A percentile compares a stretch with the other conserved stretches of the same genome.
Conservation (phyloP, 139 green algal genomes). For the Eudorina sp. region DNA sequence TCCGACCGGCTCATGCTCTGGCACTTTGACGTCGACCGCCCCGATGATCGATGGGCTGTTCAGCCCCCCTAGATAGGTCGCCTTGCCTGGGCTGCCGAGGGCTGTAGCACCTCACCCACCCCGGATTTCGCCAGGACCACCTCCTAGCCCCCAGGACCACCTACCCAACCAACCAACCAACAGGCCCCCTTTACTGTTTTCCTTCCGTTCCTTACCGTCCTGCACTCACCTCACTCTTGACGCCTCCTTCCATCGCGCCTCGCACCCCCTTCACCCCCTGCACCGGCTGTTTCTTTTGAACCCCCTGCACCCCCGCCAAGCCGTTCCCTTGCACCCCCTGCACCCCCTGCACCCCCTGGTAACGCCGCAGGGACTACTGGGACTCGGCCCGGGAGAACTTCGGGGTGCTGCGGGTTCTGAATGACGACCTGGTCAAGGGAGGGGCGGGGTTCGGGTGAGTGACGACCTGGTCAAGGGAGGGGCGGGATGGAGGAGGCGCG, state of each 20-base stretch:
- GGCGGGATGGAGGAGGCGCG: neutral
- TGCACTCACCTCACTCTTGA: neutral
- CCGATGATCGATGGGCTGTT: too few relatives aligned
- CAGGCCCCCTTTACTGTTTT: neutral
- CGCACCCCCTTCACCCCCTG: neutral
- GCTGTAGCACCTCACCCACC: too few relatives aligned
- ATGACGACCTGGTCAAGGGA: slow-evolving; percentile 86
- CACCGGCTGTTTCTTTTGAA: too few relatives aligned
- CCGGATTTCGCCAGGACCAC: too few relatives aligned
- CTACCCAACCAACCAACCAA: too few relatives aligned
- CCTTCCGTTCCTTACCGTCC: neutral
- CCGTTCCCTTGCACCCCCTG: neutral
- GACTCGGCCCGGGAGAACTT: slow-evolving; percentile 67
- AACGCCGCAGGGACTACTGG: slow-evolving; percentile 38
- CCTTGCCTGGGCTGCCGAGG: too few relatives aligned
- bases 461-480: too few relatives aligned
- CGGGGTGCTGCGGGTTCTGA: slow-evolving; percentile 77
- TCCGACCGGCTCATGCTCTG: too few relatives aligned
- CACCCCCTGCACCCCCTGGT: neutral
- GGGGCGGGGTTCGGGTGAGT: slow-evolving; percentile 78
- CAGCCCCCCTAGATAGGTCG: too few relatives aligned
- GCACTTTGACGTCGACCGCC: too few relatives aligned
- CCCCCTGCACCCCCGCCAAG: too few relatives aligned
- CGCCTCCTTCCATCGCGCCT: neutral
- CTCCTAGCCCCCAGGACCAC: too few relatives aligned